Percentiles rank a stretch among this genome's conserved stretches.
phyloP scores from a whole-genome alignment of 2,329 filamentous ascomycete species.

The Claviceps maximensis region DNA sequence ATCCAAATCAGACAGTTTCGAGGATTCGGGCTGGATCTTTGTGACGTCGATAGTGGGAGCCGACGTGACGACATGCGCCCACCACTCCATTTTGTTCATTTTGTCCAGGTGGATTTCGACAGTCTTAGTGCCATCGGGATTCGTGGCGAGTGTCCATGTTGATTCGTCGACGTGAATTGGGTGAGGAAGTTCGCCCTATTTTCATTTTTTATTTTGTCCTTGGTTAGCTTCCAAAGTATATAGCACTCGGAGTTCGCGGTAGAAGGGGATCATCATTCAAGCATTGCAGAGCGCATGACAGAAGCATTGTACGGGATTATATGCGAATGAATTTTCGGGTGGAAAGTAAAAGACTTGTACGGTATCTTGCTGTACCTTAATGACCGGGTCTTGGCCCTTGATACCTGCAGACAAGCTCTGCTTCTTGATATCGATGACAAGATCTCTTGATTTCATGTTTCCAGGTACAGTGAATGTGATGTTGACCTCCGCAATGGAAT shows the following conservation, averaged over 20 bases:
- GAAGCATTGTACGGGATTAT: too few species aligned
- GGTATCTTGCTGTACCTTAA: constrained; percentile 51
- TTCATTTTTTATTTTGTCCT: not conserved
- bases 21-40: constrained; percentile 89
- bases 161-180: constrained; percentile 71
- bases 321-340: not conserved
- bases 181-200: constrained; percentile 72
- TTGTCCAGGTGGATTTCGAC: constrained; percentile 88
- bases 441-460: constrained; percentile 72
- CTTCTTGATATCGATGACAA: constrained; percentile 74
- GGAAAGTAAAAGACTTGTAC: not conserved
- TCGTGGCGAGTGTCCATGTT: constrained; percentile 79
- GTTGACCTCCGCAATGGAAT: constrained; percentile 82
- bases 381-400: constrained; percentile 77
- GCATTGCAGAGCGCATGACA: not conserved
- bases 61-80: constrained; percentile 75
- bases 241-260: not conserved
- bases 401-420: constrained; percentile 64
- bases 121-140: constrained; percentile 51
- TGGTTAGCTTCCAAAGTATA: constrained; percentile 3
- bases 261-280: not conserved
- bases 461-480: constrained; percentile 64
- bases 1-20: constrained; percentile 82
- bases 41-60: constrained; percentile 89
- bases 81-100: constrained; percentile 95